A percentile compares a stretch with the other conserved stretches of the same genome.
Conservation (phyloP, 192 early-diverging fungal genomes). For the Umbelopsis sp. region DNA sequence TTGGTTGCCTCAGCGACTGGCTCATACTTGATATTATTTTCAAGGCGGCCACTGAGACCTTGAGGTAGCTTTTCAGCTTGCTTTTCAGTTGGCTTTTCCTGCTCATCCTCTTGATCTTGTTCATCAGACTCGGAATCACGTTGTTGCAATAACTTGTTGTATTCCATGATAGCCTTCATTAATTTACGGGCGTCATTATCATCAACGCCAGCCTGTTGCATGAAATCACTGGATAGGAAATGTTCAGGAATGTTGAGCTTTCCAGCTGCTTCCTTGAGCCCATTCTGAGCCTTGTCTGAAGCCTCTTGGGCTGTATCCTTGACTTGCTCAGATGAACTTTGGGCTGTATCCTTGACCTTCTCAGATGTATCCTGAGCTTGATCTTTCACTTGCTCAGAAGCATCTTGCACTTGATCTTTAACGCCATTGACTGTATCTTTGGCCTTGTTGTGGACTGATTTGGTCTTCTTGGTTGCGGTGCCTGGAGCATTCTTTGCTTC, state of each 20-base stretch:
- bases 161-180: slow-evolving; percentile 10
- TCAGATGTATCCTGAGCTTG: no score
- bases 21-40: not conserved
- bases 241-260: not conserved
- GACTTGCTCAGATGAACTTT: no score
- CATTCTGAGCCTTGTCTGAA: no score
- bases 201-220: not conserved
- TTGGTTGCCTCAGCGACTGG: not conserved
- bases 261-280: no score
- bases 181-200: not conserved
- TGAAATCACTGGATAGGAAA: not conserved
- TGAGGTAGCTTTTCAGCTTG: no score
- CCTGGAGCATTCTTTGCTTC: not conserved
- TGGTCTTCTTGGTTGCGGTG: not conserved
- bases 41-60: not conserved
- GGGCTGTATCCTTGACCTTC: no score
- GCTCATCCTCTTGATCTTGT: not conserved
- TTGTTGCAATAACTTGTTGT: not conserved
- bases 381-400: no score
- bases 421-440: not conserved
- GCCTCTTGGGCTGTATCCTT: no score
- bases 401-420: slow-evolving; percentile 5
- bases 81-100: not conserved
- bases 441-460: not conserved
- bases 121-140: no score